These are phyloP conservation scores for Diplosphaera chodatii DNA, from an alignment of 139 green algal species.

Conservation along the genomic window DNA sequence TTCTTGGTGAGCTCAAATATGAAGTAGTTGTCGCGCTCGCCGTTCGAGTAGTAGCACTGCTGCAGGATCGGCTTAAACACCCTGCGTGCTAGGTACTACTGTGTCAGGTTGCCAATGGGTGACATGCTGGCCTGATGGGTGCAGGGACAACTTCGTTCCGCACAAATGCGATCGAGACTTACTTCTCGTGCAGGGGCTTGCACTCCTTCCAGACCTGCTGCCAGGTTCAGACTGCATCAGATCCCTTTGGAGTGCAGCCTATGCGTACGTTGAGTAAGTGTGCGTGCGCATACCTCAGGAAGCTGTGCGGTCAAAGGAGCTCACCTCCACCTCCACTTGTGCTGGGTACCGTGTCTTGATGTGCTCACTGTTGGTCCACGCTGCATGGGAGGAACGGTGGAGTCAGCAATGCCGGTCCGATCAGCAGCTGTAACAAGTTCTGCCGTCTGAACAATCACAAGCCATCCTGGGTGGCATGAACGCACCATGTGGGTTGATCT, in stretches of 20 bases:
- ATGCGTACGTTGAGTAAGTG: background rate
- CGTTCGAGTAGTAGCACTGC: conserved; percentile 11
- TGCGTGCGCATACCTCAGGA: too few species aligned
- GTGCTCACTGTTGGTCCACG: conserved; percentile 9
- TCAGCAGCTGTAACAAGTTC: too few species aligned
- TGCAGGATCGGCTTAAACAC: conserved; percentile 15
- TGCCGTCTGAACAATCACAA: too few species aligned
- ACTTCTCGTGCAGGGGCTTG: conserved; percentile 17
- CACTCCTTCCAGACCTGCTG: conserved; percentile 24
- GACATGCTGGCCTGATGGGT: background rate
- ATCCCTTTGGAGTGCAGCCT: too few species aligned
- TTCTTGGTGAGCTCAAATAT: conserved; percentile 17
- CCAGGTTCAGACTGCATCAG: background rate
- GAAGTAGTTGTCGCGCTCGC: conserved; percentile 7
- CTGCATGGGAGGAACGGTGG: background rate
- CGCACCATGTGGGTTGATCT: conserved; percentile 42
- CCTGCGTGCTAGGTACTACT: too few species aligned
- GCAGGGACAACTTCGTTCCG: background rate
- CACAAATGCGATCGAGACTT: background rate
- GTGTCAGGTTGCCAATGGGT: too few species aligned
- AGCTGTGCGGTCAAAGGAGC: background rate
- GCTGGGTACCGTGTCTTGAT: conserved; percentile 26
- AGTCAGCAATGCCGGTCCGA: too few species aligned
- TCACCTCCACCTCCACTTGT: conserved; percentile 23
- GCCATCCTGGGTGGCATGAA: background rate